Evolutionary conservation across 768 basidiomycete genomes (phyloP).

Genomic region (Tulasnella sp.): DNA sequence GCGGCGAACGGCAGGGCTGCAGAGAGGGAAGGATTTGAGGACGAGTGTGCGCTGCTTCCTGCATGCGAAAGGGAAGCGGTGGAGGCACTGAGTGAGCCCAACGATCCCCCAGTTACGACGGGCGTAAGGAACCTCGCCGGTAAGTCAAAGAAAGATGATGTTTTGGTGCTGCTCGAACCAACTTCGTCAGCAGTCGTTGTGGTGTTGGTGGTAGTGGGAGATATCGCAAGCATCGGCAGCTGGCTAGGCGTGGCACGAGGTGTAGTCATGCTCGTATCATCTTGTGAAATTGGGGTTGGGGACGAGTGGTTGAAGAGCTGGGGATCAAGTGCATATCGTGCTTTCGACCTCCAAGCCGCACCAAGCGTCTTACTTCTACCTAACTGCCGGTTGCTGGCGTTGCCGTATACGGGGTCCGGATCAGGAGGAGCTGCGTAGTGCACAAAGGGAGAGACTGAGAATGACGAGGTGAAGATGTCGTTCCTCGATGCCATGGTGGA

Average conservation of each 20-base stretch:
- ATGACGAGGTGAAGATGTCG: slow-evolving; percentile 14
- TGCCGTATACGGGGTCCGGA: not conserved
- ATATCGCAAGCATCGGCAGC: not conserved
- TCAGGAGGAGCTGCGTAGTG: not conserved
- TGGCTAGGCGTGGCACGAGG: not conserved
- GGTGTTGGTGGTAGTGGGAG: not conserved
- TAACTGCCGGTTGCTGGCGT: not conserved
- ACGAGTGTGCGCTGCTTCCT: slow-evolving; percentile 1
- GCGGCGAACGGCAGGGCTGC: slow-evolving; percentile 3
- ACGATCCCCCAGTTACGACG: not conserved
- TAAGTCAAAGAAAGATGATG: slow-evolving; percentile 6
- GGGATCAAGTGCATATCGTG: not conserved
- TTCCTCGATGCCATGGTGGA: slow-evolving; percentile 1
- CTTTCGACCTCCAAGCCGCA: not conserved
- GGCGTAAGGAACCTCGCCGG: slow-evolving; percentile 2
- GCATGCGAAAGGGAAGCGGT: slow-evolving; percentile 11
- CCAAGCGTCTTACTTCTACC: slow-evolving; percentile 14
- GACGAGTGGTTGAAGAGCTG: not conserved
- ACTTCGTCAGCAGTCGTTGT: not conserved
- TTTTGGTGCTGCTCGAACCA: not conserved
- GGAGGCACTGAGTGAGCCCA: slow-evolving; percentile 2
- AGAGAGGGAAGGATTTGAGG: slow-evolving; percentile 12
- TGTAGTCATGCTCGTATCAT: slow-evolving; percentile 2
- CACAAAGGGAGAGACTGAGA: not conserved
- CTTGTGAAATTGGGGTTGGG: not conserved